Percentiles rank a stretch among this genome's conserved stretches.
These are phyloP conservation scores for Chlorella sorokiniana DNA, from an alignment of 139 green algal species.

Conservation along the genomic window DNA sequence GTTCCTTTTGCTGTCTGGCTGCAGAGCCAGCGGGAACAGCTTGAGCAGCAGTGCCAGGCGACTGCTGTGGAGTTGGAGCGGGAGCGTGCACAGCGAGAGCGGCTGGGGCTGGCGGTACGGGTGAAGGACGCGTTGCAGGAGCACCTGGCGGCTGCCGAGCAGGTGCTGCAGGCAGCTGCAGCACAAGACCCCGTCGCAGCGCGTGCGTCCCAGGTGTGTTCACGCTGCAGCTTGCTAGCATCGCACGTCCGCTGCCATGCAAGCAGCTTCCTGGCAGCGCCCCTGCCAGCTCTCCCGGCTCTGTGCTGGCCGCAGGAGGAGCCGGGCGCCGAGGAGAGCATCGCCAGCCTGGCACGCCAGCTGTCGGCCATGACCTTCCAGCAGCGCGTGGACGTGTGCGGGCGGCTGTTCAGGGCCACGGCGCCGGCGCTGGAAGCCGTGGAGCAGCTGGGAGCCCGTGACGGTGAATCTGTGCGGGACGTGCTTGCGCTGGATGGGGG, in stretches of 20 bases:
- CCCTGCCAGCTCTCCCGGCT: too few species aligned
- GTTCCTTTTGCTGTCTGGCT: neutral
- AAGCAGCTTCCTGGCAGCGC: too few species aligned
- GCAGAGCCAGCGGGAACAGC: neutral
- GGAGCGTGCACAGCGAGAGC: neutral
- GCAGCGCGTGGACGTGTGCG: neutral
- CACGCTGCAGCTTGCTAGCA: too few species aligned
- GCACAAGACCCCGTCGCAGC: too few species aligned
- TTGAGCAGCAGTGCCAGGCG: neutral
- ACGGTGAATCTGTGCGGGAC: neutral
- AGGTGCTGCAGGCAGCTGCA: neutral
- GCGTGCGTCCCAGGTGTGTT: too few species aligned
- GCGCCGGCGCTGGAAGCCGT: too few species aligned
- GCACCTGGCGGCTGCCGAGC: neutral
- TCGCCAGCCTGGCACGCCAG: too few species aligned
- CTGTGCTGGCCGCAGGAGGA: too few species aligned
- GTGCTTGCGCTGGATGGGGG: neutral
- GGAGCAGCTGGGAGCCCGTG: neutral
- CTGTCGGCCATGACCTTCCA: neutral
- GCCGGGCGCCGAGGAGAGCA: too few species aligned
- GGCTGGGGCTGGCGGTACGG: neutral
- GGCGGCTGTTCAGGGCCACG: neutral
- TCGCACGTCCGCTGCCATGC: too few species aligned
- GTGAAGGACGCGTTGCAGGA: neutral
- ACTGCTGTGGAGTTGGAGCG: neutral